These are phyloP conservation scores for Hydnum rufescens DNA, from an alignment of 768 basidiomycete genomes.

Conservation along the genomic window DNA sequence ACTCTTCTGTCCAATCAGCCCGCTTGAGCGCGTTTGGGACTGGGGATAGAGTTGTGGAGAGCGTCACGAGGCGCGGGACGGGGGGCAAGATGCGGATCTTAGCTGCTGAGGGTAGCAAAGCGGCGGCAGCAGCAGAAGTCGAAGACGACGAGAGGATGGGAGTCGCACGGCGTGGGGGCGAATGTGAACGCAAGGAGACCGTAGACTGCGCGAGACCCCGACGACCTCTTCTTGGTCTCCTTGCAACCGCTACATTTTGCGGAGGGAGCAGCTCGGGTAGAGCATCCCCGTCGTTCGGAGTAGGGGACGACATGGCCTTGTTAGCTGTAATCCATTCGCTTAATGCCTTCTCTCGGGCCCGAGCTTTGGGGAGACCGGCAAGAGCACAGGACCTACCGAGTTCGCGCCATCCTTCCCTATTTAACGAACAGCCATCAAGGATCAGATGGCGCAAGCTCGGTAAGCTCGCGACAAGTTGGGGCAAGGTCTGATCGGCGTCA, in stretches of 20 bases:
- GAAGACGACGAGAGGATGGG: neutral
- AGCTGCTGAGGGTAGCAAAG: neutral
- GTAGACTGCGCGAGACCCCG: constrained; percentile 45
- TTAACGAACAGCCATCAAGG: constrained; percentile 42
- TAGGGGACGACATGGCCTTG: neutral
- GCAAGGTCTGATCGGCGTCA: constrained; percentile 28
- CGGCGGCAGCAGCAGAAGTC: neutral
- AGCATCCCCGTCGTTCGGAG: neutral
- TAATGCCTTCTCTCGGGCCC: constrained; percentile 45
- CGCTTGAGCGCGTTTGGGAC: neutral
- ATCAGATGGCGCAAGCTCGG: constrained; percentile 39
- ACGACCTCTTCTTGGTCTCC: constrained; percentile 26
- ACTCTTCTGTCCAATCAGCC: constrained; percentile 6
- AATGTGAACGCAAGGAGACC: constrained; percentile 27
- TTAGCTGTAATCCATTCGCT: constrained; percentile 25
- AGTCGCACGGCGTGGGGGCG: neutral
- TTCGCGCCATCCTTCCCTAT: constrained; percentile 31
- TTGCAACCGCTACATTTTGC: constrained; percentile 10
- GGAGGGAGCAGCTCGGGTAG: constrained; percentile 8
- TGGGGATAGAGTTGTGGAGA: neutral
- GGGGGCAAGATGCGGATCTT: neutral
- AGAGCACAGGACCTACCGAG: constrained; percentile 44
- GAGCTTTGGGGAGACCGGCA: constrained; percentile 38
- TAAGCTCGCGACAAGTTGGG: constrained; percentile 33
- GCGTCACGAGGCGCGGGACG: neutral